These are phyloP conservation scores for Xylaria sp. DNA, from an alignment of 2,329 filamentous ascomycete genomes.

Conservation along the genomic window DNA sequence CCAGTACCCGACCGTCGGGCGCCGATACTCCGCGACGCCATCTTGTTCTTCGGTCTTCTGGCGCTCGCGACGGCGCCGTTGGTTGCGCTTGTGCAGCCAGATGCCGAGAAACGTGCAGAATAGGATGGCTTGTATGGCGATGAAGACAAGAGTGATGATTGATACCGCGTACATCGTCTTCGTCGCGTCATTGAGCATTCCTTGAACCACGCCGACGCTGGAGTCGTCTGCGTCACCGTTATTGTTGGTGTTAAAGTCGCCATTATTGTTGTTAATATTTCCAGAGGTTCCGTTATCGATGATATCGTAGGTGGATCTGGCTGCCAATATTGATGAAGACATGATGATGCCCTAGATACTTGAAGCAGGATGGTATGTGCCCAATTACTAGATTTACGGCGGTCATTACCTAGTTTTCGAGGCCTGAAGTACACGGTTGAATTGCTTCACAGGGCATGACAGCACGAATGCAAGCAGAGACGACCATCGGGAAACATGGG, in stretches of 20 bases:
- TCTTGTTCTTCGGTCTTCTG: background rate
- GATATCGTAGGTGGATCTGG: too few species aligned
- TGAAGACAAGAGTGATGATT: background rate
- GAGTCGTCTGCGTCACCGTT: background rate
- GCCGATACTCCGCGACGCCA: background rate
- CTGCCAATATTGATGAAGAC: background rate
- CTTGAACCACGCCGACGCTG: background rate
- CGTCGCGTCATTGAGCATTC: background rate
- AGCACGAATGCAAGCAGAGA: too few species aligned
- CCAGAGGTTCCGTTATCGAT: too few species aligned
- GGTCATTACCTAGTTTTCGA: background rate
- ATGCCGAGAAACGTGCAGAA: background rate
- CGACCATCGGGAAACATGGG: background rate
- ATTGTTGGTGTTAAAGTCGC: background rate
- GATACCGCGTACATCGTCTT: background rate
- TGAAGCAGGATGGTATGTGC: too few species aligned
- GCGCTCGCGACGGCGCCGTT: background rate
- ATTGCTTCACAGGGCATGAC: background rate
- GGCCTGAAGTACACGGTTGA: background rate
- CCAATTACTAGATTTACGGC: background rate
- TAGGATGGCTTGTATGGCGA: background rate
- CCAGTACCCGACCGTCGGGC: background rate
- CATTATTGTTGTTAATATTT: background rate
- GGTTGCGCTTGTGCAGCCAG: background rate
- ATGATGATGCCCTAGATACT: too few species aligned